phyloP scores from a whole-genome alignment of 192 early-diverging fungal genomes.

The Haplosporangium gracile region DNA sequence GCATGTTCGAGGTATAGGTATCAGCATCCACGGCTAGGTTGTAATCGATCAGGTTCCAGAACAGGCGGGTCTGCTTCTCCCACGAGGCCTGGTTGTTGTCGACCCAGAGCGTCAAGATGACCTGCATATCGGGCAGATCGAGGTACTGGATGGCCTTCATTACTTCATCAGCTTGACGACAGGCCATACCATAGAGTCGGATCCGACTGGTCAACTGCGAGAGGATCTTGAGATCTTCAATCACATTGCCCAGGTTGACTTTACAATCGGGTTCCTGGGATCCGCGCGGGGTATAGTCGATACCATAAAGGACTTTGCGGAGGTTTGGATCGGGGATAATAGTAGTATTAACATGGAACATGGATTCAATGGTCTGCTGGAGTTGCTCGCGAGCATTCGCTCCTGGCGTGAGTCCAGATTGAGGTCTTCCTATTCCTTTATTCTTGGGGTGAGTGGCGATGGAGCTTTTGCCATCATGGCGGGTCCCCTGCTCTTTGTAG shows the following conservation, averaged over 20 bases:
- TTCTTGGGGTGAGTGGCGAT: neutral
- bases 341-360: constrained; percentile 55
- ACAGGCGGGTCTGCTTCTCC: constrained; percentile 37
- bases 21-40: constrained; percentile 20
- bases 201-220: constrained; percentile 67
- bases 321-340: constrained; percentile 37
- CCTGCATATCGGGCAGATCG: constrained; percentile 66
- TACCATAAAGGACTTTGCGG: constrained; percentile 62
- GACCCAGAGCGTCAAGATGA: constrained; percentile 76
- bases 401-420: neutral
- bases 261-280: constrained; percentile 67
- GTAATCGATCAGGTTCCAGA: constrained; percentile 46
- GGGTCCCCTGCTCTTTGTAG: constrained; percentile 31
- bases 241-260: constrained; percentile 67
- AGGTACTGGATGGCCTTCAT: constrained; percentile 70
- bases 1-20: constrained; percentile 37
- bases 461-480: neutral
- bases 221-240: constrained; percentile 70
- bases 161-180: constrained; percentile 70
- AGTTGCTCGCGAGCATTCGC: neutral
- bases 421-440: neutral
- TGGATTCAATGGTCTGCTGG: constrained; percentile 26
- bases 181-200: constrained; percentile 77
- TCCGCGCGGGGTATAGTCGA: constrained; percentile 71
- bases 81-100: constrained; percentile 61